A percentile compares a stretch with the other conserved stretches of the same genome.
phyloP scores from a whole-genome alignment of 2,329 filamentous ascomycete species.

The Cordyceps cateniannulata region DNA sequence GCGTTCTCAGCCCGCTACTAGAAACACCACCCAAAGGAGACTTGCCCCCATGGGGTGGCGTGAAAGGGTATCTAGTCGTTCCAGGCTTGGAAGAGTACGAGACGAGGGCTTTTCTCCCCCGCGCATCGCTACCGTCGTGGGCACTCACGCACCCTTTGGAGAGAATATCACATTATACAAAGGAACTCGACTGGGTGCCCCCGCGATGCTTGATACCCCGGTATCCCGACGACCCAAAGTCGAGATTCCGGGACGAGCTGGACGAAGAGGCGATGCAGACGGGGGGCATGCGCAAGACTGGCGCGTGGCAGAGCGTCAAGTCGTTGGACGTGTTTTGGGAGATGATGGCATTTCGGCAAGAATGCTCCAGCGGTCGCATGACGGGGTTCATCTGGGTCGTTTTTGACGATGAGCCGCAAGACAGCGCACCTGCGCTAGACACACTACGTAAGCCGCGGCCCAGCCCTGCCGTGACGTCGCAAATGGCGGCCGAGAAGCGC shows the following conservation, averaged over 20 bases:
- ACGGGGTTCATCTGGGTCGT: constrained; percentile 96
- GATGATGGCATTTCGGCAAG: constrained; percentile 93
- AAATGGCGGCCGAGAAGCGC: constrained; percentile 11
- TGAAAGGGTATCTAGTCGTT: constrained; percentile 78
- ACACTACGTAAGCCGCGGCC: constrained; percentile 29
- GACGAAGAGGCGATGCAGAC: constrained; percentile 71
- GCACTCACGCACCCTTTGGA: constrained; percentile 68
- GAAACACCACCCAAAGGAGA: constrained; percentile 33
- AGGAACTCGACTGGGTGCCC: constrained; percentile 55
- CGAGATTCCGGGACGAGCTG: constrained; percentile 79
- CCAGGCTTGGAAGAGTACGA: constrained; percentile 82
- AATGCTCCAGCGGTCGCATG: constrained; percentile 85
- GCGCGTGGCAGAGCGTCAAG: constrained; percentile 76
- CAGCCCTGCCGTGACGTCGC: not conserved
- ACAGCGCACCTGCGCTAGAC: constrained; percentile 18
- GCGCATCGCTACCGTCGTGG: constrained; percentile 48
- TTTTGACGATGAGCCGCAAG: constrained; percentile 49
- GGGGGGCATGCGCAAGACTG: constrained; percentile 46
- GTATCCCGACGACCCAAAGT: constrained; percentile 93
- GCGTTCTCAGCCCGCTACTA: constrained; percentile 72
- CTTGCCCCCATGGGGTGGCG: constrained; percentile 33
- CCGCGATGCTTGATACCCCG: constrained; percentile 80
- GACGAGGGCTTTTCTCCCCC: constrained; percentile 70
- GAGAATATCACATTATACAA: constrained; percentile 54
- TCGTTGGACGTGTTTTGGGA: constrained; percentile 96